These are phyloP conservation scores for Henningerozyma blattae DNA, from an alignment of 805 yeast genomes.

Conservation along the genomic window DNA sequence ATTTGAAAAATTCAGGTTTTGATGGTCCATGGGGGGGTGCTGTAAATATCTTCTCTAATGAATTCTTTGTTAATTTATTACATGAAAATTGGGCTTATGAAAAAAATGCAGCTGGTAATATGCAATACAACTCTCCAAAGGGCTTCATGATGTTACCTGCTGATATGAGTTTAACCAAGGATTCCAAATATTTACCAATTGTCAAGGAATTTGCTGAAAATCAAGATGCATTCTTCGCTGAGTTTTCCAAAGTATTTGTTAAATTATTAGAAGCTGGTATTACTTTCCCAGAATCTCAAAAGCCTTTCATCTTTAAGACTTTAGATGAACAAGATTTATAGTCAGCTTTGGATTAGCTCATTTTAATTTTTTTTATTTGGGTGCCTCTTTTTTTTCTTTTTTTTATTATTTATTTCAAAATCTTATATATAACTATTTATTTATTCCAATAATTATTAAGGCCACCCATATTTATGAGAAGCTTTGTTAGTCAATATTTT, in stretches of 20 bases:
- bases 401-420: no score
- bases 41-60: constrained; percentile 64
- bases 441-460: background rate
- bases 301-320: constrained; percentile 44
- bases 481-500: no score
- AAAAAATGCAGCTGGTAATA: constrained; percentile 47
- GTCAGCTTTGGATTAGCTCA: background rate
- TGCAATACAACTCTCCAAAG: constrained; percentile 50
- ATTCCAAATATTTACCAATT: constrained; percentile 45
- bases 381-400: background rate
- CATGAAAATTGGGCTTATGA: constrained; percentile 43
- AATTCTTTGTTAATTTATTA: constrained; percentile 48
- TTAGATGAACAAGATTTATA: constrained; percentile 50
- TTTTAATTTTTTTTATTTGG: background rate
- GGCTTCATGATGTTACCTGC: constrained; percentile 82
- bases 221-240: constrained; percentile 45
- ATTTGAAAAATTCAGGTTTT: constrained; percentile 55
- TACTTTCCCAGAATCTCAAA: constrained; percentile 37
- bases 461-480: no score
- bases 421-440: background rate
- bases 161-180: constrained; percentile 58
- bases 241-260: constrained; percentile 55
- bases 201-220: constrained; percentile 60
- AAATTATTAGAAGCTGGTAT: constrained; percentile 72
- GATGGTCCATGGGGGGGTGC: constrained; percentile 88